phyloP scores from a whole-genome alignment of 768 basidiomycete genomes.

The Chlorophyllum brunneum region DNA sequence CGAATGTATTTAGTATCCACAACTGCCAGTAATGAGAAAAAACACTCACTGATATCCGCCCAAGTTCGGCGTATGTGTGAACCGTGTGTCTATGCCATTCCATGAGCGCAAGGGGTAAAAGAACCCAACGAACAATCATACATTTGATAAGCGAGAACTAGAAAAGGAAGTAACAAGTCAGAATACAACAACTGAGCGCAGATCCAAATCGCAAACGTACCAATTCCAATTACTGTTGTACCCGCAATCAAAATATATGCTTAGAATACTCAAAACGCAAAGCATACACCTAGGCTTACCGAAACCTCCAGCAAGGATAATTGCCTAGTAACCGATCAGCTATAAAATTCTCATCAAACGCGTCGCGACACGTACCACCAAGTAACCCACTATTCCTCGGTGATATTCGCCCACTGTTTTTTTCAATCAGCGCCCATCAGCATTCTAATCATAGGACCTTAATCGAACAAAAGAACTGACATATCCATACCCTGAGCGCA shows the following conservation, averaged over 20 bases:
- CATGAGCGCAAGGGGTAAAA: neutral
- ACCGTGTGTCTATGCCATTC: conserved; percentile 25
- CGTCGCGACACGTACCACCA: conserved; percentile 17
- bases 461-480: conserved; percentile 27
- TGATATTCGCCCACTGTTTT: conserved; percentile 24
- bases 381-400: conserved; percentile 22
- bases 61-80: conserved; percentile 26
- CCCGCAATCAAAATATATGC: neutral
- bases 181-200: neutral
- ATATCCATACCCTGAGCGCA: conserved; percentile 41
- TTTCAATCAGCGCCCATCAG: conserved; percentile 3
- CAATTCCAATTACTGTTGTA: conserved; percentile 28
- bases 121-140: conserved; percentile 15
- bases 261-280: neutral
- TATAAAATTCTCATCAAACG: neutral
- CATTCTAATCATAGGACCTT: conserved; percentile 23
- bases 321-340: conserved; percentile 21
- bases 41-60: conserved; percentile 27
- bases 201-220: conserved; percentile 18
- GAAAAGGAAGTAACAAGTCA: neutral
- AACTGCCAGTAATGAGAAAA: neutral
- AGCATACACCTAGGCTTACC: conserved; percentile 22
- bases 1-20: neutral
- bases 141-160: conserved; percentile 35
- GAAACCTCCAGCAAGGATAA: conserved; percentile 33